Conservation (phyloP, 495 filamentous ascomycete genomes). For the Tuber indicum region DNA sequence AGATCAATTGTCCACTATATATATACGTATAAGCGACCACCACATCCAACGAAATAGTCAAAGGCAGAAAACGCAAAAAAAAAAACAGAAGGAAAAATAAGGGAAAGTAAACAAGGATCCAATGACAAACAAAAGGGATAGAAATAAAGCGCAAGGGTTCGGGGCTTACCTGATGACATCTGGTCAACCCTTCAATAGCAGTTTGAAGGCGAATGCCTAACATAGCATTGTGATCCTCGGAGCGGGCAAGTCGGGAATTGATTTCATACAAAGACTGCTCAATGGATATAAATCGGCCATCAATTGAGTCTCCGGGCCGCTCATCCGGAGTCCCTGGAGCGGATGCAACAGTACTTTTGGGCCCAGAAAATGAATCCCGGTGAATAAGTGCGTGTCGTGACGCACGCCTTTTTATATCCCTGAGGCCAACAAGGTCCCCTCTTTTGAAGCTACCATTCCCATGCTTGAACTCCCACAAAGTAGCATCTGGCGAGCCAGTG, state of each 20-base stretch:
- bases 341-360: conserved; percentile 63
- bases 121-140: conserved; percentile 6
- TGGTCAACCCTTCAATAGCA: conserved; percentile 71
- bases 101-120: conserved; percentile 9
- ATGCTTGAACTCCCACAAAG: conserved; percentile 98
- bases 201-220: conserved; percentile 74
- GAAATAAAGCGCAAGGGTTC: conserved; percentile 6
- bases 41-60: conserved; percentile 13
- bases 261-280: conserved; percentile 82
- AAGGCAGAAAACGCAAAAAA: conserved; percentile 19
- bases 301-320: conserved; percentile 58
- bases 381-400: conserved; percentile 93
- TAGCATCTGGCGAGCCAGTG: conserved; percentile 88
- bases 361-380: conserved; percentile 75
- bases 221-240: conserved; percentile 73
- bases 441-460: conserved; percentile 96
- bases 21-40: conserved; percentile 37
- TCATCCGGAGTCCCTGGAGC: conserved; percentile 81
- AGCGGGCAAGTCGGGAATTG: conserved; percentile 63
- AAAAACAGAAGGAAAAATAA: conserved; percentile 25
- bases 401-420: conserved; percentile 95
- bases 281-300: conserved; percentile 65
- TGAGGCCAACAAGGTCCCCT: conserved; percentile 80
- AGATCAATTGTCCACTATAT: conserved; percentile 45
- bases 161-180: conserved; percentile 61